These are phyloP conservation scores for Hypoxylon fuscum DNA, from an alignment of 495 filamentous ascomycete genomes.

Conservation along the genomic window DNA sequence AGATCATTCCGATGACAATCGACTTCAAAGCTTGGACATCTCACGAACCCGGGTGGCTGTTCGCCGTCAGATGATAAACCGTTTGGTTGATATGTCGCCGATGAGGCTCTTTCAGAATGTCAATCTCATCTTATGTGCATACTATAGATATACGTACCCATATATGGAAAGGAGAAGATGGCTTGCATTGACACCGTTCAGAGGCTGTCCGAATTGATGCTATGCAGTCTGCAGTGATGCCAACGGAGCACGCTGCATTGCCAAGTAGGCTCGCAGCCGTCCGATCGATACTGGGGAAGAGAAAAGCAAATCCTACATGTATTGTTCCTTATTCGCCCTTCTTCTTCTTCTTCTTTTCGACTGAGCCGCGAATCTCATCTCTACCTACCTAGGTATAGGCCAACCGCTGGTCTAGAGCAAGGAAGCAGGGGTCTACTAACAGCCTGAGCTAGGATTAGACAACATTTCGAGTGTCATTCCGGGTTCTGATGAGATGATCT, in stretches of 20 bases:
- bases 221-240: constrained; percentile 38
- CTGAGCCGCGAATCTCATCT: neutral
- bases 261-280: constrained; percentile 33
- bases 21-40: neutral
- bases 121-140: constrained; percentile 24
- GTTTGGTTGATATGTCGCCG: constrained; percentile 7
- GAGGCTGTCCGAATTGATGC: constrained; percentile 23
- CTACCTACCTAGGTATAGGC: neutral
- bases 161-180: constrained; percentile 15
- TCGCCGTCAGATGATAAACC: neutral
- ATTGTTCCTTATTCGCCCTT: neutral
- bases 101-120: constrained; percentile 36
- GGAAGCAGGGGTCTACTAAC: too few relatives aligned
- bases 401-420: too few relatives aligned
- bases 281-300: constrained; percentile 33
- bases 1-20: constrained; percentile 28
- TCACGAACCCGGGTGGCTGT: constrained; percentile 1
- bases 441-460: too few relatives aligned
- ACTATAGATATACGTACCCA: neutral
- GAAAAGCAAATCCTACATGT: constrained; percentile 15
- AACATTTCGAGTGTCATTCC: too few relatives aligned
- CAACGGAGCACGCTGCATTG: constrained; percentile 34
- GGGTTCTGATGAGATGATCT: too few relatives aligned
- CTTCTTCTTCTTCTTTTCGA: neutral
- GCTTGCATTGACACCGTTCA: constrained; percentile 36